A percentile compares a stretch with the other conserved stretches of the same genome.
phyloP scores from a whole-genome alignment of 1,284 basidiomycete species.

The Phylloboletellus chloephorus region DNA sequence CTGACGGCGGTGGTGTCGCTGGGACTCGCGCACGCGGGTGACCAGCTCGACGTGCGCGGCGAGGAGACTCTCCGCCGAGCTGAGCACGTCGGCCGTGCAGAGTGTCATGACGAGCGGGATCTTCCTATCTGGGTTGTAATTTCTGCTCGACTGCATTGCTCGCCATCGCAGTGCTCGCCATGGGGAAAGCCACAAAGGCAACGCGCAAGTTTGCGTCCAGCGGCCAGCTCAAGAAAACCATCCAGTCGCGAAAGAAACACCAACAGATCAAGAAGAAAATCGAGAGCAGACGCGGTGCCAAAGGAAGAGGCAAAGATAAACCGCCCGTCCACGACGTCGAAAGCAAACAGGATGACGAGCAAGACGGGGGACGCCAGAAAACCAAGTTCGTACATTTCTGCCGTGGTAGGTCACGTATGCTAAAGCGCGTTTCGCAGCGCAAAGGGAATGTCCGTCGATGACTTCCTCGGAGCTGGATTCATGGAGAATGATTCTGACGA shows the following conservation, averaged over 20 bases:
- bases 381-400: constrained; percentile 13
- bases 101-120: constrained; percentile 7
- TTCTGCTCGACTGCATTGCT: not conserved
- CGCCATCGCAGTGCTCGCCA: constrained; percentile 22
- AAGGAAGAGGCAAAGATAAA: constrained; percentile 39
- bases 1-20: constrained; percentile 38
- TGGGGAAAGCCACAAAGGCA: constrained; percentile 58
- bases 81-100: constrained; percentile 36
- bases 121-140: constrained; percentile 13
- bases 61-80: constrained; percentile 48
- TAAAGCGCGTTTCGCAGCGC: constrained; percentile 32
- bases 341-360: constrained; percentile 36
- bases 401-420: not conserved
- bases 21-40: constrained; percentile 37
- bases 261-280: constrained; percentile 70
- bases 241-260: constrained; percentile 72
- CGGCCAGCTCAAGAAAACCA: constrained; percentile 81
- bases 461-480: constrained; percentile 73
- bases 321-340: constrained; percentile 36
- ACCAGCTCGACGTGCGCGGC: constrained; percentile 44
- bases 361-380: constrained; percentile 13
- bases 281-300: constrained; percentile 51
- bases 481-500: constrained; percentile 58
- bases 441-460: constrained; percentile 72
- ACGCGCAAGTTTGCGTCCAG: constrained; percentile 84